These are phyloP conservation scores for Termitomyces sp. DNA, from an alignment of 768 basidiomycete genomes.

Conservation along the genomic window DNA sequence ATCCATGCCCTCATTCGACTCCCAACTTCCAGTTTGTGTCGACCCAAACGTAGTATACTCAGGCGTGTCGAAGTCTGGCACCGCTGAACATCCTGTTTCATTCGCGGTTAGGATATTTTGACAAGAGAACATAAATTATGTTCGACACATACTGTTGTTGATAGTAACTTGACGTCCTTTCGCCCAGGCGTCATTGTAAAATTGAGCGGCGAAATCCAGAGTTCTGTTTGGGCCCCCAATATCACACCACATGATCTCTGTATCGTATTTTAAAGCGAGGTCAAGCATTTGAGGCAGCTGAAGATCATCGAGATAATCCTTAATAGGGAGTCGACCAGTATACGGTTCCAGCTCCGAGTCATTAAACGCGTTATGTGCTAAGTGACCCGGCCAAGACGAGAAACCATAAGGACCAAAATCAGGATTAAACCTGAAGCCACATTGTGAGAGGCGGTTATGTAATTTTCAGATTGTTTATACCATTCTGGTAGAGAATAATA, in stretches of 20 bases:
- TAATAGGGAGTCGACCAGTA: slow-evolving; percentile 43
- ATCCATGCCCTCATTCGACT: slow-evolving; percentile 55
- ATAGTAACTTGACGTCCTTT: slow-evolving; percentile 42
- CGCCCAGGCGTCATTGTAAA: slow-evolving; percentile 34
- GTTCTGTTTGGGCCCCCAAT: slow-evolving; percentile 48
- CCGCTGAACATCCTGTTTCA: slow-evolving; percentile 37
- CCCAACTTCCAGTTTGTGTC: slow-evolving; percentile 45
- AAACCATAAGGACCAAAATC: slow-evolving; percentile 47
- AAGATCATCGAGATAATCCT: slow-evolving; percentile 46
- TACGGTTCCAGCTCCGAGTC: slow-evolving; percentile 44
- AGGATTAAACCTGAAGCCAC: slow-evolving; percentile 43
- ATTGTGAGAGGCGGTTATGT: not conserved
- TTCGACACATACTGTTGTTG: slow-evolving; percentile 23
- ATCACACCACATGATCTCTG: slow-evolving; percentile 62
- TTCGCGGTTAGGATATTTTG: not conserved
- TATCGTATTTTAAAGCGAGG: slow-evolving; percentile 39
- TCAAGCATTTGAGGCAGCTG: slow-evolving; percentile 48
- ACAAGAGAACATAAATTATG: not conserved
- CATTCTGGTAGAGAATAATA: slow-evolving; percentile 57
- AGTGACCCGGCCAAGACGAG: slow-evolving; percentile 44
- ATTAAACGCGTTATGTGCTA: slow-evolving; percentile 48
- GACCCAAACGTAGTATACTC: slow-evolving; percentile 46
- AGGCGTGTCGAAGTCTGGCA: slow-evolving; percentile 51
- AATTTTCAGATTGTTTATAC: slow-evolving; percentile 17
- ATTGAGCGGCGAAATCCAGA: slow-evolving; percentile 37